These are phyloP conservation scores for Leishmania tropica DNA, from an alignment of 208 protist genomes.

Conservation along the genomic window DNA sequence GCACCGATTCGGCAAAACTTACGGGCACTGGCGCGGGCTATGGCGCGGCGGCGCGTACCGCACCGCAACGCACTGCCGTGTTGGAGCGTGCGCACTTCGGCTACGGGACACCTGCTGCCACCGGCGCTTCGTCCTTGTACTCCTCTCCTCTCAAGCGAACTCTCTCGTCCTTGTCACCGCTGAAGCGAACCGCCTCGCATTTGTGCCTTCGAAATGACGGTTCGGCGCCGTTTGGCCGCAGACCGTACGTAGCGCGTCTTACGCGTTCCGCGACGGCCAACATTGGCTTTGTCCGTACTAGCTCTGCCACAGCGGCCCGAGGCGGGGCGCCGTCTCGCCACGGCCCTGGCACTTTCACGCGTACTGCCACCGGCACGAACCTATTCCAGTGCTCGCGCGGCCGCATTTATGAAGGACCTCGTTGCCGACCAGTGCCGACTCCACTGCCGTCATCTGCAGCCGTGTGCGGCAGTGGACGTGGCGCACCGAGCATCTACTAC, in stretches of 20 bases:
- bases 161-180: conserved; percentile 8
- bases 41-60: not conserved
- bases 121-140: not conserved
- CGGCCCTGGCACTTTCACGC: conserved; percentile 9
- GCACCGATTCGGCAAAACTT: conserved; percentile 19
- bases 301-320: conserved; percentile 3
- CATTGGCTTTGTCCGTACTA: conserved; percentile 7
- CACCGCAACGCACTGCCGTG: not conserved
- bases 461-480: not conserved
- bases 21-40: not conserved
- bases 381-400: not conserved
- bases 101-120: not conserved
- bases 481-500: not conserved
- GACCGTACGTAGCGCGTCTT: conserved; percentile 8
- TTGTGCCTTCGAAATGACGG: not conserved
- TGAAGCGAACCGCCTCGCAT: conserved; percentile 37
- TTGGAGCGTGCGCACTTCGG: conserved; percentile 22
- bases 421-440: not conserved
- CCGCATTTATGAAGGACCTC: not conserved
- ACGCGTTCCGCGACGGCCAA: conserved; percentile 24
- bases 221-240: conserved; percentile 15
- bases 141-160: not conserved
- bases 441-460: not conserved
- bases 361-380: conserved; percentile 36
- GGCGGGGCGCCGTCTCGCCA: not conserved